phyloP scores from a whole-genome alignment of 1,284 basidiomycete genomes.

The Leccinum angustisporum region DNA sequence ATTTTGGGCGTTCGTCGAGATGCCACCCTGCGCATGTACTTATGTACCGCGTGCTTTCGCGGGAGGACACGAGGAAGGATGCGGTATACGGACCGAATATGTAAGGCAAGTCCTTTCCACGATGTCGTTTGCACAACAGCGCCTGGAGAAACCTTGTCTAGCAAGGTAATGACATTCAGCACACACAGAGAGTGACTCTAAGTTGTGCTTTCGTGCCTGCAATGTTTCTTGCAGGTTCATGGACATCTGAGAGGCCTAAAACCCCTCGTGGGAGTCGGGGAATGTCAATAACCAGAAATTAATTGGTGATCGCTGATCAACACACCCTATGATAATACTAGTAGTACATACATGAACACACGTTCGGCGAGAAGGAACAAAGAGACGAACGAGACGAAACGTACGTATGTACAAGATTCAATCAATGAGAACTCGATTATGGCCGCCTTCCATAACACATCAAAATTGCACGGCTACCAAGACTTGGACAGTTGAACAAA shows the following conservation, averaged over 20 bases:
- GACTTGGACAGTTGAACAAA: neutral
- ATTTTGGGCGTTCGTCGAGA: constrained; percentile 75
- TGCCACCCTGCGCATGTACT: constrained; percentile 62
- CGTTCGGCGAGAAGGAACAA: neutral
- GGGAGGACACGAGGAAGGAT: constrained; percentile 50
- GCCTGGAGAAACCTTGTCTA: no score
- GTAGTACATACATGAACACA: neutral
- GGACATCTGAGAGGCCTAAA: no score
- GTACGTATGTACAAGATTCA: neutral
- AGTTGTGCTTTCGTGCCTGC: no score
- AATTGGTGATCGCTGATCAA: neutral
- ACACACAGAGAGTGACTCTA: no score
- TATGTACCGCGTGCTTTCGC: constrained; percentile 41
- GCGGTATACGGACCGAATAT: constrained; percentile 70
- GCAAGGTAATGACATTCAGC: no score
- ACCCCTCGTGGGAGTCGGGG: no score
- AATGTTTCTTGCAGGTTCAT: no score
- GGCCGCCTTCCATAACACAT: neutral
- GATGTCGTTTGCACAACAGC: no score
- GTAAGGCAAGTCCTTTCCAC: no score
- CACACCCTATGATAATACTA: no score
- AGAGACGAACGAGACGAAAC: neutral
- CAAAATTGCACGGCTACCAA: neutral
- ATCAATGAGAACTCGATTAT: neutral
- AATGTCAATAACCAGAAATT: neutral